These are phyloP conservation scores for Yamadazyma phyllophila DNA, from an alignment of 805 yeast genomes.

Conservation along the genomic window DNA sequence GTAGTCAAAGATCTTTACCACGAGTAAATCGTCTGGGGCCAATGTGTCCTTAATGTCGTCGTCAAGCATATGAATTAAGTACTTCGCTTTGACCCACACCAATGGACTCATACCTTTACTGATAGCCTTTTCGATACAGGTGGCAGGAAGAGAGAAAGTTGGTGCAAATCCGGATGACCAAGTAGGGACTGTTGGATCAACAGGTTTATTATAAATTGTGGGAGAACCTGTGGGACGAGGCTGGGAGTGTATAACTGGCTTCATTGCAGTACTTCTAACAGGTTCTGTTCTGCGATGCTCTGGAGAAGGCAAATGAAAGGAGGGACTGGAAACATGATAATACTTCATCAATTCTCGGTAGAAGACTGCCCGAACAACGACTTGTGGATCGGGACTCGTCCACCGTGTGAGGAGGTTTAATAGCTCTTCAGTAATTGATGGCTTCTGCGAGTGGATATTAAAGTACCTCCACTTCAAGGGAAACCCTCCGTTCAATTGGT, in stretches of 20 bases:
- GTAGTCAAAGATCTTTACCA: not conserved
- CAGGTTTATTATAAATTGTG: too few relatives aligned
- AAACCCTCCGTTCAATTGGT: not conserved
- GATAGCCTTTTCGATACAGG: too few relatives aligned
- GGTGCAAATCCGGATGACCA: too few relatives aligned
- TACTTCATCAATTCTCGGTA: not conserved
- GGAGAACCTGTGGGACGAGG: too few relatives aligned
- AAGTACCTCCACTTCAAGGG: not conserved
- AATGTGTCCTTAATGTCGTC: not conserved
- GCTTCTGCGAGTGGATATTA: not conserved
- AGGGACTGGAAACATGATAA: too few relatives aligned
- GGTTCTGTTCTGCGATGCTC: too few relatives aligned
- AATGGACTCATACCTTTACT: not conserved
- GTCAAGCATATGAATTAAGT: not conserved
- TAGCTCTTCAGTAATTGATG: not conserved
- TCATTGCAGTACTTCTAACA: too few relatives aligned
- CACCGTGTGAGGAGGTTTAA: not conserved
- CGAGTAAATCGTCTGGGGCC: not conserved
- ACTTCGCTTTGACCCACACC: not conserved
- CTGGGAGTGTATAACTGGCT: too few relatives aligned
- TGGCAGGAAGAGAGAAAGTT: too few relatives aligned
- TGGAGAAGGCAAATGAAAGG: too few relatives aligned
- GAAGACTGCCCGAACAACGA: not conserved
- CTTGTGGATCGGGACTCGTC: not conserved
- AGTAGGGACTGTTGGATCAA: too few relatives aligned